These are phyloP conservation scores for Ustilago vetiveriae DNA, from an alignment of 1,284 basidiomycete species.

Conservation along the genomic window DNA sequence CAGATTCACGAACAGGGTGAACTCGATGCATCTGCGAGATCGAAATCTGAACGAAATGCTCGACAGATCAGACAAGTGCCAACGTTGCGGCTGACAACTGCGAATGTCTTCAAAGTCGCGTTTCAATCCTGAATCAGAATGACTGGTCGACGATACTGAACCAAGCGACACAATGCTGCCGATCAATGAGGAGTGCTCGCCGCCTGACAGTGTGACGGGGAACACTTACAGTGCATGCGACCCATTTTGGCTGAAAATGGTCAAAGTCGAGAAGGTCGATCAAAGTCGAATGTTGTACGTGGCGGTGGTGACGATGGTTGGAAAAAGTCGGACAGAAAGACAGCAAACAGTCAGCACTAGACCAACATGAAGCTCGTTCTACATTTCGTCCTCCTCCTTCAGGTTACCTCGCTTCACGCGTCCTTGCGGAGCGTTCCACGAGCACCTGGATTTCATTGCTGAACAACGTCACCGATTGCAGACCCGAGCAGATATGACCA, in stretches of 20 bases:
- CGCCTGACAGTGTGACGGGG: slow-evolving; percentile 4
- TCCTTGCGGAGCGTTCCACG: slow-evolving; percentile 36
- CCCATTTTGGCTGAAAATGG: slow-evolving; percentile 62
- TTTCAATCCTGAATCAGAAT: neutral
- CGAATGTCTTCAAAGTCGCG: too few relatives aligned
- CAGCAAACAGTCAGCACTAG: slow-evolving; percentile 59
- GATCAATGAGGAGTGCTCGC: slow-evolving; percentile 18
- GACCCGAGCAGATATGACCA: slow-evolving; percentile 12
- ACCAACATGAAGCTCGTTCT: slow-evolving; percentile 55
- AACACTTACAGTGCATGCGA: slow-evolving; percentile 66
- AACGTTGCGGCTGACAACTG: too few relatives aligned
- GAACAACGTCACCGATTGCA: neutral
- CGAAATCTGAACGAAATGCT: too few relatives aligned
- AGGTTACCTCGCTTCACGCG: slow-evolving; percentile 30
- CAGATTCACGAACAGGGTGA: too few relatives aligned
- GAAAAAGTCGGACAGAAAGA: slow-evolving; percentile 42
- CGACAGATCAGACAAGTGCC: too few relatives aligned
- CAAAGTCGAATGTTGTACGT: slow-evolving; percentile 8
- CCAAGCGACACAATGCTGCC: neutral
- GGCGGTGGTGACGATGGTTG: slow-evolving; percentile 10
- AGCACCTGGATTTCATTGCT: slow-evolving; percentile 3
- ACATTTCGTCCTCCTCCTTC: slow-evolving; percentile 15
- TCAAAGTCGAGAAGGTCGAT: slow-evolving; percentile 5
- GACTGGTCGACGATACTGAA: slow-evolving; percentile 3
- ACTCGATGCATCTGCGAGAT: too few relatives aligned